Evolutionary conservation across 805 yeast genomes (phyloP), one percentile per base, ranked within the genome.

Genomic region (Saturnispora sekii): DNA sequence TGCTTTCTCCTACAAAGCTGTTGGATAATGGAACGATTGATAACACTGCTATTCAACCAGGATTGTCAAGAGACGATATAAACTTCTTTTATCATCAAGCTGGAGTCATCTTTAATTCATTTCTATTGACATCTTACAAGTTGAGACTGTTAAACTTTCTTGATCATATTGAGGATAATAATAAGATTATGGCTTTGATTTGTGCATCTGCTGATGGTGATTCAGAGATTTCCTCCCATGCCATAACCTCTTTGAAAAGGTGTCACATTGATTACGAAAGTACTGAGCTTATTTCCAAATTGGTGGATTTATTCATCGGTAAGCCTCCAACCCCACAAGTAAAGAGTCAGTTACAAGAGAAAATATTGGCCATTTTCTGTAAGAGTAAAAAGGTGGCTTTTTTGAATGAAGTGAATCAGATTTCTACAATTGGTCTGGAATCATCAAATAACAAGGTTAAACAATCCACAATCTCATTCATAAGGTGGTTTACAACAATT

Each of bases 21-120:
- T 44, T 58, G 47, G 62, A 59, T 35, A 60, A 65, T n/a, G 65
- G 66, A 17, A 47, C 54, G 3, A 66, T 70, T 11, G 75, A 77
- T 34, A 63, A 64, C 48, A 69, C 70, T 8, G 64, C 68, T 47
- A 58, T 68, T 3, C 70, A 77, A 46, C 87, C 90, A 0, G 95
- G 95, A 0, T 62, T 88, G 42, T 66, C 80, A 11, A 59, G 68
- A 0, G 57, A 57, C 0, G 87, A 82, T 35, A 71, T 74, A 15
- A 58, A 74, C 1, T 85, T 81, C 52, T 76, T 86, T 52, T 81
- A 86, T 0, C 71, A 69, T 44, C 75, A 75, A 50, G 86, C 90
- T 2, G 90, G 89, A 26, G 74, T 79, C 0, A 60, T 73, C 0
- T 79, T 74, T 54, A 74, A 74, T 43, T 63, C 66, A 5, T 69